Evolutionary conservation across 2,329 filamentous ascomycete species (phyloP).

Genomic region (Lachnellula willkommii): DNA sequence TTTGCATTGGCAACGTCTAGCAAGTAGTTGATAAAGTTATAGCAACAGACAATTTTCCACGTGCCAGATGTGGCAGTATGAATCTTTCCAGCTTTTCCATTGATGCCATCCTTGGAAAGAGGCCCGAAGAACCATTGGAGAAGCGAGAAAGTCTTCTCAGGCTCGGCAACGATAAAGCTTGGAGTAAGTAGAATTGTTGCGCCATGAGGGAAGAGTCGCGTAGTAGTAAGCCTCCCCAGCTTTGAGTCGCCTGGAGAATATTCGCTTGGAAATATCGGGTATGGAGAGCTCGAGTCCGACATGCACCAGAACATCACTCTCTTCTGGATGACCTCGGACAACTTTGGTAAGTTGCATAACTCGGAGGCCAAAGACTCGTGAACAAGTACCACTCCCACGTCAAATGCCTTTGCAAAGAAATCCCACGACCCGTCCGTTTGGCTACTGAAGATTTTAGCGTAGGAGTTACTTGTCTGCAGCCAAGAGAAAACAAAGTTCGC

Average conservation of each 20-base stretch:
- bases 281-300: slow-evolving; percentile 16
- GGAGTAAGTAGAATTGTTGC: slow-evolving; percentile 44
- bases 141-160: slow-evolving; percentile 34
- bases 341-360: slow-evolving; percentile 18
- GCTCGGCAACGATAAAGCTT: slow-evolving; percentile 45
- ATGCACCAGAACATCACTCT: slow-evolving; percentile 26
- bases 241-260: slow-evolving; percentile 9
- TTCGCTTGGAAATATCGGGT: slow-evolving; percentile 29
- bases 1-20: slow-evolving; percentile 28
- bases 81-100: slow-evolving; percentile 7
- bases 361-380: slow-evolving; percentile 22
- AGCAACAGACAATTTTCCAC: slow-evolving; percentile 21
- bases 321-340: slow-evolving; percentile 5
- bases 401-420: slow-evolving; percentile 34
- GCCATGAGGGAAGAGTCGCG: slow-evolving; percentile 41
- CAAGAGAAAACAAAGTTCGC: slow-evolving; percentile 40
- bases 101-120: no score
- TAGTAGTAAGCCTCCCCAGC: slow-evolving; percentile 35
- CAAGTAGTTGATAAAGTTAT: slow-evolving; percentile 25
- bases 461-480: slow-evolving; percentile 37
- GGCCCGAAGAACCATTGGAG: slow-evolving; percentile 37
- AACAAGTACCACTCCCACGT: slow-evolving; percentile 22
- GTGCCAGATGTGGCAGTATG: slow-evolving; percentile 8
- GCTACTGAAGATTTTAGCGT: slow-evolving; percentile 40
- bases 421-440: slow-evolving; percentile 43